phyloP scores from a whole-genome alignment of 2,329 filamentous ascomycete genomes.

The Trichoderma pleuroti region DNA sequence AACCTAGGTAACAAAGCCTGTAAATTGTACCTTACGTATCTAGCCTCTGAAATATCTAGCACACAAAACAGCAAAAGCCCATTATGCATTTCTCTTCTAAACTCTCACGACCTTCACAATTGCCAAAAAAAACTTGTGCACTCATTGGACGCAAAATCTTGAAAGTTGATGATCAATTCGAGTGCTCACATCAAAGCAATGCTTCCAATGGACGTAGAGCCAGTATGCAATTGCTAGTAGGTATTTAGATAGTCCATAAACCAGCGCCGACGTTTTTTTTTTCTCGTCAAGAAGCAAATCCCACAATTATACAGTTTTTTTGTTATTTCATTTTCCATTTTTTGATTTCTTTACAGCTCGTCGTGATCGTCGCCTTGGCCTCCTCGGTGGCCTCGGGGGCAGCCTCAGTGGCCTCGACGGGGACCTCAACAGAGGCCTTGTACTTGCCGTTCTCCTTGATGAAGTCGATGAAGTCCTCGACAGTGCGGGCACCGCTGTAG shows the following conservation, averaged over 20 bases:
- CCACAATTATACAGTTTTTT: slow-evolving; percentile 27
- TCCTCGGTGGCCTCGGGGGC: slow-evolving; percentile 52
- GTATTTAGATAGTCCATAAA: slow-evolving; percentile 25
- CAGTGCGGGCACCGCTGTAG: slow-evolving; percentile 81
- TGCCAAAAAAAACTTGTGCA: neutral
- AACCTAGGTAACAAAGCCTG: neutral
- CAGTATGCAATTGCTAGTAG: slow-evolving; percentile 25
- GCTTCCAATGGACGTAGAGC: slow-evolving; percentile 28
- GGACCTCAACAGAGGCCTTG: slow-evolving; percentile 64
- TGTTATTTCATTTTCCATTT: slow-evolving; percentile 20
- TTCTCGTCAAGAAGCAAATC: slow-evolving; percentile 33
- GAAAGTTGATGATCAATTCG: slow-evolving; percentile 11
- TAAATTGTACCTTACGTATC: neutral
- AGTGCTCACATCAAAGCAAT: slow-evolving; percentile 20
- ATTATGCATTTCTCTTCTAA: neutral
- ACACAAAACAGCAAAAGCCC: neutral
- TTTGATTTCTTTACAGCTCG: slow-evolving; percentile 62
- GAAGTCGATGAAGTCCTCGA: slow-evolving; percentile 90
- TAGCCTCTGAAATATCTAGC: neutral
- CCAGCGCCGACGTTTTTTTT: slow-evolving; percentile 34
- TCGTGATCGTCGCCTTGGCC: slow-evolving; percentile 61
- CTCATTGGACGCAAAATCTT: neutral
- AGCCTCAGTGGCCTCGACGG: slow-evolving; percentile 52
- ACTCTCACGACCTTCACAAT: neutral
- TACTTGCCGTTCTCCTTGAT: slow-evolving; percentile 93